Evolutionary conservation across 257 asterid genomes (phyloP), one percentile per base, ranked within the genome.

Genomic region (Leonotis leonurus): DNA sequence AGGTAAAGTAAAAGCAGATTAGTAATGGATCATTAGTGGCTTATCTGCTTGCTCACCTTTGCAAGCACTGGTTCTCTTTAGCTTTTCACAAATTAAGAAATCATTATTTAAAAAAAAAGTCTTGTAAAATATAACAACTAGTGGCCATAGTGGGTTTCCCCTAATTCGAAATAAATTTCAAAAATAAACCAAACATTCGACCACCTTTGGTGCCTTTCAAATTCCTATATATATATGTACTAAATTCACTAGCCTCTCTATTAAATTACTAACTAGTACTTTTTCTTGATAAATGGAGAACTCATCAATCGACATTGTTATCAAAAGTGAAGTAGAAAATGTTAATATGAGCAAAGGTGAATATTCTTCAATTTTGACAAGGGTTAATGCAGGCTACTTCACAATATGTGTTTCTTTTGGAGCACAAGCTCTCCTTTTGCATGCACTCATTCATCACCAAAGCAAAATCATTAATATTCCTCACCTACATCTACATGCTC

Each of bases 341-440:
- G 5, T 2, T 8, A 11, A 35, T 9, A 9, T 2, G 8, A 35
- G 5, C 41, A 9, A 35, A 30, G 41, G 1, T 5, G 21, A 6
- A 6, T 1, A n/a, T 14, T 16, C 49, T 24, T 70, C 84, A 56
- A 17, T 49, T 12, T 54, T 81, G 6, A 60, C 75, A 1, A 73
- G 72, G 24, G 29, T 77, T 6, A 85, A 74, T 46, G 81, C 80
- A 8, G 83, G 81, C 11, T 77, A 77, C 64, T 82, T 82, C 70
- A 72, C 78, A 67, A 77, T 79, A 36, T 69, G 65, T 46, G 60
- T 82, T 8, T 72, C 83, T 17, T 11, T 63, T 3, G 78, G 81
- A 17, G 71, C 64, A 37, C 88, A 84, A 64, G 83, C 75, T 1
- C 59, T 81, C 36, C 64, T 79, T 7, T 16, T 54, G 3, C 29